phyloP scores from a whole-genome alignment of 1,284 basidiomycete species.

The Ceratobasidium sp. region DNA sequence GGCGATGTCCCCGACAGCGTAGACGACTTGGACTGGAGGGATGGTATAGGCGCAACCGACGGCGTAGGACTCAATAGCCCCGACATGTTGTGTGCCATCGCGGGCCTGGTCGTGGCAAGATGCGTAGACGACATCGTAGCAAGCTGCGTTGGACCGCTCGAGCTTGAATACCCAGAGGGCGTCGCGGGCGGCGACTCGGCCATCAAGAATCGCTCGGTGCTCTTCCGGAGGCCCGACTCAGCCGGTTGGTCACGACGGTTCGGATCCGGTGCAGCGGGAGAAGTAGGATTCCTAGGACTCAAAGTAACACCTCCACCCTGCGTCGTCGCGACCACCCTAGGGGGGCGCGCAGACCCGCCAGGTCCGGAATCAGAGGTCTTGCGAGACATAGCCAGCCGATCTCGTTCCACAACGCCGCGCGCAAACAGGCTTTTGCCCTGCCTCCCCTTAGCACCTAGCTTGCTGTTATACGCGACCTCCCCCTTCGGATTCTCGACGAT shows the following conservation, averaged over 20 bases:
- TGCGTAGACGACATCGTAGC: slow-evolving; percentile 60
- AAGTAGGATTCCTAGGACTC: slow-evolving; percentile 51
- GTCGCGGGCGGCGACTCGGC: slow-evolving; percentile 73
- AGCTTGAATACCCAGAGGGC: slow-evolving; percentile 54
- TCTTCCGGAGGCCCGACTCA: slow-evolving; percentile 77
- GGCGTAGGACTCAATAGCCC: slow-evolving; percentile 23
- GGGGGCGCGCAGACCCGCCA: slow-evolving; percentile 55
- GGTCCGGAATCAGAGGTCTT: slow-evolving; percentile 72
- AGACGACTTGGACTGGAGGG: slow-evolving; percentile 81
- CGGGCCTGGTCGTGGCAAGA: neutral
- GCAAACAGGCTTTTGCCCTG: slow-evolving; percentile 83
- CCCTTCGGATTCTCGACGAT: slow-evolving; percentile 79
- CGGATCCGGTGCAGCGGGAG: slow-evolving; percentile 64
- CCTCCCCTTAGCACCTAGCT: slow-evolving; percentile 67
- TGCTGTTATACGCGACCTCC: slow-evolving; percentile 61
- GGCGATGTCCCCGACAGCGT: slow-evolving; percentile 76
- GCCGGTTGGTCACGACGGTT: slow-evolving; percentile 74
- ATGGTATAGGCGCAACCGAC: slow-evolving; percentile 64
- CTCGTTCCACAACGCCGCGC: slow-evolving; percentile 84
- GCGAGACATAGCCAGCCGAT: slow-evolving; percentile 82
- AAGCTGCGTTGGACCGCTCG: slow-evolving; percentile 57
- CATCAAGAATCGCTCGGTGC: slow-evolving; percentile 75
- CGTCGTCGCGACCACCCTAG: too few relatives aligned
- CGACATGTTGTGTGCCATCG: neutral
- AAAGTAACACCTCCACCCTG: too few relatives aligned